Conservation (phyloP, 257 asterid species). For the Paulownia fortunei region DNA sequence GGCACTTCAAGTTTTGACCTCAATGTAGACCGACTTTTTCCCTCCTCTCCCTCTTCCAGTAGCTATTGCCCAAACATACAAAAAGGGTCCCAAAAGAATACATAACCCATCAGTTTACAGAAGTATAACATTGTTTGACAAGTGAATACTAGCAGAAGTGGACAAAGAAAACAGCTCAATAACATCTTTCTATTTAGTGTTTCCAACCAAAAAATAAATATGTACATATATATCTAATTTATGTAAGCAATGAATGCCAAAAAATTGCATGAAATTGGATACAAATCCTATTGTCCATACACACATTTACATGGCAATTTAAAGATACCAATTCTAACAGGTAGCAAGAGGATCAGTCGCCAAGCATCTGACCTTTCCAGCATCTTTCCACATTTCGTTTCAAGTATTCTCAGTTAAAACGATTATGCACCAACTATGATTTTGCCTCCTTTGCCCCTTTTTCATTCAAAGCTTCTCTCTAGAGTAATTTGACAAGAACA, state of each 20-base stretch:
- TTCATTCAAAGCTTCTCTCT: constrained; percentile 8
- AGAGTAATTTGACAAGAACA: not conserved
- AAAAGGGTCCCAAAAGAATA: constrained; percentile 14
- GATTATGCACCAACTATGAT: not conserved
- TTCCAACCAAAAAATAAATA: not conserved
- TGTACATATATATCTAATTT: not conserved
- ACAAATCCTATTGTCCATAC: not conserved
- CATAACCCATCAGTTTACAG: constrained; percentile 21
- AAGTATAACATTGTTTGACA: constrained; percentile 4
- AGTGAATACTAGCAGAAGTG: constrained; percentile 15
- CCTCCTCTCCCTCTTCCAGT: constrained; percentile 97
- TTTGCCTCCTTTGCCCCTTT: not conserved
- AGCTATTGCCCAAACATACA: constrained; percentile 56
- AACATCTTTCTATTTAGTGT: not conserved
- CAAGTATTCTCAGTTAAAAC: not conserved
- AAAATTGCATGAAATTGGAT: not conserved
- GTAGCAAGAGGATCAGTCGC: constrained; percentile 13
- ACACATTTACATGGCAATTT: not conserved
- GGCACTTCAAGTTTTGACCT: constrained; percentile 95
- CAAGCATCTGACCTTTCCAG: not conserved
- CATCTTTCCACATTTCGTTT: not conserved
- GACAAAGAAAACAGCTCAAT: constrained; percentile 6
- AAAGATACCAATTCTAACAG: not conserved
- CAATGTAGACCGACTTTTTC: constrained; percentile 68
- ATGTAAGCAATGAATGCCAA: not conserved